Percentiles rank a stretch among this genome's conserved stretches.
These are phyloP conservation scores for Daldinia vernicosa DNA, from an alignment of 495 filamentous ascomycete genomes.

Conservation along the genomic window DNA sequence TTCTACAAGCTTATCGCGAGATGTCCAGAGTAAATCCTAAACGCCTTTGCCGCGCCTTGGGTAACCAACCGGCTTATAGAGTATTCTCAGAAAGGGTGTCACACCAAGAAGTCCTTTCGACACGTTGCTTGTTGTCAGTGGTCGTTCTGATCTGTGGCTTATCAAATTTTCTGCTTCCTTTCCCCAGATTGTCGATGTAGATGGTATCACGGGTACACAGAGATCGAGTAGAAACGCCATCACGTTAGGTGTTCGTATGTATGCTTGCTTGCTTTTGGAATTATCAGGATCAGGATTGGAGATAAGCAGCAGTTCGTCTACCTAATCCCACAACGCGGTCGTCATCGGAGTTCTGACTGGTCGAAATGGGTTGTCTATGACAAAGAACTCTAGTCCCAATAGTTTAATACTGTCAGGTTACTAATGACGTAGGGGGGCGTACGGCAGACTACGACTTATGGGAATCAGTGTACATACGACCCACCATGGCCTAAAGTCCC, in stretches of 20 bases:
- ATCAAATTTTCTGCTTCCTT: conserved; percentile 2
- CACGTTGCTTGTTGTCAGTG: conserved; percentile 1
- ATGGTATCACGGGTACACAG: neutral
- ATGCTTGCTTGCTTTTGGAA: conserved; percentile 8
- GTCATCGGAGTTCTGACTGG: neutral
- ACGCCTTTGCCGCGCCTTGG: conserved; percentile 1
- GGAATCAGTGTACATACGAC: neutral
- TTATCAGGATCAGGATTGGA: neutral
- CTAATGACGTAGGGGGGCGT: neutral
- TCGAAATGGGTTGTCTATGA: neutral
- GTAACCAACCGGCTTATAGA: conserved; percentile 10
- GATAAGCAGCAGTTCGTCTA: neutral
- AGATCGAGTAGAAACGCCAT: neutral
- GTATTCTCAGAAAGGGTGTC: conserved; percentile 1
- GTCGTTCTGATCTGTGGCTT: conserved; percentile 4
- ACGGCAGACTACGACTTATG: neutral
- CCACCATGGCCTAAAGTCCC: neutral
- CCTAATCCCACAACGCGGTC: neutral
- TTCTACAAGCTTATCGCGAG: neutral
- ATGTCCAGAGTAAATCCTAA: neutral
- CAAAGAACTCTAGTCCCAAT: neutral
- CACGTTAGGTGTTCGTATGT: neutral
- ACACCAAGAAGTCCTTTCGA: neutral
- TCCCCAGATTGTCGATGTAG: conserved; percentile 1
- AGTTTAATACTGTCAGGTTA: neutral